These are phyloP conservation scores for Penicillium capsulatum DNA, from an alignment of 2,329 filamentous ascomycete species.

Conservation along the genomic window DNA sequence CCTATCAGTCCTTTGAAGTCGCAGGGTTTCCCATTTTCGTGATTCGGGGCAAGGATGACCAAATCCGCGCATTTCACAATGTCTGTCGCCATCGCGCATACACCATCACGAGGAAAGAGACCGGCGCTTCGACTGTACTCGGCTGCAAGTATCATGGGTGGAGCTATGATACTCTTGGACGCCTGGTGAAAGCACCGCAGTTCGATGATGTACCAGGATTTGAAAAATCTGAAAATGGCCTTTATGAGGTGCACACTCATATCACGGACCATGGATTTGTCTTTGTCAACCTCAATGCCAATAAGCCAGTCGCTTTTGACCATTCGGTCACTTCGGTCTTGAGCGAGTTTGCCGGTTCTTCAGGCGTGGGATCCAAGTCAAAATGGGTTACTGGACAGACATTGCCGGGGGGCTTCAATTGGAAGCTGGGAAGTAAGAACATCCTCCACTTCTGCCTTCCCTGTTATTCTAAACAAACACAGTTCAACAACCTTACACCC, in stretches of 20 bases:
- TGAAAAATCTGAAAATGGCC: constrained; percentile 53
- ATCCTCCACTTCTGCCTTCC: no score
- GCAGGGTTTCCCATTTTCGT: constrained; percentile 57
- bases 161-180: constrained; percentile 57
- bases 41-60: constrained; percentile 48
- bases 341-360: constrained; percentile 10
- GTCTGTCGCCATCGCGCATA: constrained; percentile 60
- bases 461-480: no score
- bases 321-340: constrained; percentile 3
- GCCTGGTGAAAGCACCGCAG: constrained; percentile 57
- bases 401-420: constrained; percentile 30
- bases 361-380: constrained; percentile 10
- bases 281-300: constrained; percentile 28
- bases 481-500: no score
- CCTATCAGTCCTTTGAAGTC: constrained; percentile 55
- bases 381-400: constrained; percentile 28
- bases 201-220: constrained; percentile 56
- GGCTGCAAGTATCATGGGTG: constrained; percentile 61
- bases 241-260: constrained; percentile 41
- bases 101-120: constrained; percentile 51
- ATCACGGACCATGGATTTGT: constrained; percentile 23
- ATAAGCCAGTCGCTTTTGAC: constrained; percentile 3
- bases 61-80: constrained; percentile 59
- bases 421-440: constrained; percentile 29
- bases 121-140: constrained; percentile 51